phyloP scores from a whole-genome alignment of 2,329 filamentous ascomycete species.

The Fusarium musae region DNA sequence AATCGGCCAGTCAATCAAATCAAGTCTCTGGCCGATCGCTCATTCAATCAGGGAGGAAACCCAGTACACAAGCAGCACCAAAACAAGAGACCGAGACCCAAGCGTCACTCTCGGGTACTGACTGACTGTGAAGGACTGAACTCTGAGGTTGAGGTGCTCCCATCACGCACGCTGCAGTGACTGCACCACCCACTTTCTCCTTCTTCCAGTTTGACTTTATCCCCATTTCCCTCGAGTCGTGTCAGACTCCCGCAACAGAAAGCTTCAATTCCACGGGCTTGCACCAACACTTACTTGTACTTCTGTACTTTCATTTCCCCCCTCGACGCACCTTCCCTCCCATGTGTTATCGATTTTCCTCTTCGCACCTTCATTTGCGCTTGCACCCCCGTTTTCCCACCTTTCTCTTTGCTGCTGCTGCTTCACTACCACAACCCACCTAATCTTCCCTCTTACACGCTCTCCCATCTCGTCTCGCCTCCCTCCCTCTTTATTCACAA shows the following conservation, averaged over 20 bases:
- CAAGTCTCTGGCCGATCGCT: constrained; percentile 18
- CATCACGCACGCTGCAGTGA: constrained; percentile 23
- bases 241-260: constrained; percentile 43
- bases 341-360: constrained; percentile 32
- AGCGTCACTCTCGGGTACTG: constrained; percentile 30
- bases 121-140: neutral
- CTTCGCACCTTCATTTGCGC: constrained; percentile 44
- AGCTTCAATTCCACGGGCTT: constrained; percentile 41
- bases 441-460: constrained; percentile 45
- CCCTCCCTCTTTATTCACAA: constrained; percentile 36
- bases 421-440: constrained; percentile 42
- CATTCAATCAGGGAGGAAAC: constrained; percentile 40
- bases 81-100: constrained; percentile 26
- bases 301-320: constrained; percentile 32
- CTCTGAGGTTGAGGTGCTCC: neutral
- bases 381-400: constrained; percentile 34
- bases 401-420: constrained; percentile 41
- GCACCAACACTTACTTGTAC: constrained; percentile 35
- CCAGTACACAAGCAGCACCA: constrained; percentile 31
- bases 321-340: constrained; percentile 24
- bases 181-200: constrained; percentile 28
- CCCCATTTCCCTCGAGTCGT: constrained; percentile 36
- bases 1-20: constrained; percentile 40
- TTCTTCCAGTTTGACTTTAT: constrained; percentile 43
- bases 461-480: constrained; percentile 40